Conservation (phyloP, 2,329 filamentous ascomycete genomes). For the Beauveria sp. region DNA sequence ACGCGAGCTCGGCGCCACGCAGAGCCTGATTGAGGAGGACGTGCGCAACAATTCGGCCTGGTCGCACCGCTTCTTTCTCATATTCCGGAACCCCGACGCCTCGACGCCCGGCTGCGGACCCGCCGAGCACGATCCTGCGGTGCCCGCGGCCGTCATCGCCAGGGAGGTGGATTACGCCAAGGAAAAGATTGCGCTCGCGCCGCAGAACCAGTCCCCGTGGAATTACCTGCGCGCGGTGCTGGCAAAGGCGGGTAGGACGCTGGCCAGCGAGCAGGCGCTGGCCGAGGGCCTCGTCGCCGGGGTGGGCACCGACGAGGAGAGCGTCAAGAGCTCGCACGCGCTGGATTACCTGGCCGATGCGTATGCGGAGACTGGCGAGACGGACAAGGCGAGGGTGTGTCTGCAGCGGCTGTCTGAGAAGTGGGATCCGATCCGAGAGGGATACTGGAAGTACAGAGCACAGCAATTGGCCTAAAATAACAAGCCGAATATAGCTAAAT, state of each 20-base stretch:
- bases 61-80: constrained; percentile 94
- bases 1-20: constrained; percentile 62
- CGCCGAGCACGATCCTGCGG: constrained; percentile 44
- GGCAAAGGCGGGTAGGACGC: constrained; percentile 51
- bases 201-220: constrained; percentile 93
- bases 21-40: constrained; percentile 67
- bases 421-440: constrained; percentile 85
- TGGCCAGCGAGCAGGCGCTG: constrained; percentile 40
- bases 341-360: constrained; percentile 67
- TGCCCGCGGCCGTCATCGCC: constrained; percentile 58
- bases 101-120: constrained; percentile 40
- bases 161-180: constrained; percentile 70
- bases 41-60: constrained; percentile 95
- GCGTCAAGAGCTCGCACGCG: constrained; percentile 55
- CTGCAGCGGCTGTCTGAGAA: constrained; percentile 68
- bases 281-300: constrained; percentile 42
- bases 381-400: constrained; percentile 58
- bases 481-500: too few species aligned
- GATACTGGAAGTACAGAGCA: constrained; percentile 73
- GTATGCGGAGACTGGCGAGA: constrained; percentile 48
- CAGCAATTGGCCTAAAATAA: constrained; percentile 17
- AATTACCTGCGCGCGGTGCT: constrained; percentile 79
- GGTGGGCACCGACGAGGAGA: constrained; percentile 39
- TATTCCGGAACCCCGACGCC: constrained; percentile 57
- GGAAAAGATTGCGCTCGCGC: constrained; percentile 66